These are phyloP conservation scores for Thielaviopsis populi DNA, from an alignment of 2,329 filamentous ascomycete genomes.

Conservation along the genomic window DNA sequence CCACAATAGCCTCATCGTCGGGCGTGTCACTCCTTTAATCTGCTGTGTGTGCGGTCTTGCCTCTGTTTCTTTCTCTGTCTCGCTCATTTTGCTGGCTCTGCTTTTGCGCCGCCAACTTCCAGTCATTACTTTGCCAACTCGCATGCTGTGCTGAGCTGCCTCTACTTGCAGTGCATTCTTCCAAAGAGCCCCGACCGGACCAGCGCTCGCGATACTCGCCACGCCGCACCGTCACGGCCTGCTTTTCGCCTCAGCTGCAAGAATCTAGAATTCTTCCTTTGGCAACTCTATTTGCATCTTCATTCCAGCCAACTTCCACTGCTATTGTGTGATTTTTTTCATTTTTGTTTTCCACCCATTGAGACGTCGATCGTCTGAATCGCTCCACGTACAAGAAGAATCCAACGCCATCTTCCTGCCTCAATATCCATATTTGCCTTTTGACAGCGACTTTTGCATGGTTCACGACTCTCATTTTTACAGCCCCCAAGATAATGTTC, in stretches of 20 bases:
- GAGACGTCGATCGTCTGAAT: conserved; percentile 8
- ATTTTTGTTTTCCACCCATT: conserved; percentile 1
- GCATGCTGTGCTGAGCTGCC: not conserved
- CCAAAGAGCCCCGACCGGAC: not conserved
- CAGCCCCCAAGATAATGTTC: not conserved
- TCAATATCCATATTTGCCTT: not conserved
- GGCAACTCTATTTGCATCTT: not conserved
- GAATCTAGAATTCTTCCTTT: not conserved
- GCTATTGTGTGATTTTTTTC: not conserved
- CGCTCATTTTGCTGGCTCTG: too few species aligned
- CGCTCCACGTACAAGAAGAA: not conserved
- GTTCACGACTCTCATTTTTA: not conserved
- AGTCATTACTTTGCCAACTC: not conserved
- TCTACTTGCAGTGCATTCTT: not conserved
- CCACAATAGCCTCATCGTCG: conserved; percentile 35
- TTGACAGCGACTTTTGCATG: not conserved
- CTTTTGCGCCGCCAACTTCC: not conserved
- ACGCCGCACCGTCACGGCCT: not conserved
- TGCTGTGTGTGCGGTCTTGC: conserved; percentile 18
- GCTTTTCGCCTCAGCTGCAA: not conserved
- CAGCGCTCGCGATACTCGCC: not conserved
- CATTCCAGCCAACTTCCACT: not conserved
- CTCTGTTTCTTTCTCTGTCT: conserved; percentile 18
- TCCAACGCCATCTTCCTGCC: not conserved
- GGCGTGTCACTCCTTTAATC: conserved; percentile 41